Conservation (phyloP, 192 early-diverging fungal species). For the Linnemannia elongata region DNA sequence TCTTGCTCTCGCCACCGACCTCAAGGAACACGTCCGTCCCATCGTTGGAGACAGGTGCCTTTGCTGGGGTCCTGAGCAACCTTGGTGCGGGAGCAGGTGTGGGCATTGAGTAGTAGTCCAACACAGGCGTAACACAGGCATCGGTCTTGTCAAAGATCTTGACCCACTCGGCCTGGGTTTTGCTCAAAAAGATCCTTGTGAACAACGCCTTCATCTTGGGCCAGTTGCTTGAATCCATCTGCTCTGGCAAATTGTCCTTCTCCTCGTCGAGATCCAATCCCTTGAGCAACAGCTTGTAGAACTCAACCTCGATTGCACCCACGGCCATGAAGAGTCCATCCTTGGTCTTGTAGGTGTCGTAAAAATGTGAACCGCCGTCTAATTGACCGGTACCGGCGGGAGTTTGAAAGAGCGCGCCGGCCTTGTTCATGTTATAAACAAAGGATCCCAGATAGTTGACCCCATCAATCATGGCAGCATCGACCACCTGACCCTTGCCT, state of each 20-base stretch:
- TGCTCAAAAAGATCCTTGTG: slow-evolving; percentile 60
- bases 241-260: slow-evolving; percentile 55
- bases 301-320: slow-evolving; percentile 76
- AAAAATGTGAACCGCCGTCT: slow-evolving; percentile 78
- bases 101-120: slow-evolving; percentile 59
- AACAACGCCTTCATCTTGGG: slow-evolving; percentile 65
- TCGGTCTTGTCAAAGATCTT: slow-evolving; percentile 70
- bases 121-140: slow-evolving; percentile 76
- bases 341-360: slow-evolving; percentile 76
- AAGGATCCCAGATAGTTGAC: slow-evolving; percentile 72
- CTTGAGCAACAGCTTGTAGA: slow-evolving; percentile 67
- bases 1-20: slow-evolving; percentile 61
- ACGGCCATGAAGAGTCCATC: slow-evolving; percentile 75
- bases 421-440: slow-evolving; percentile 70
- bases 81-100: slow-evolving; percentile 67
- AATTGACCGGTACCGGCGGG: slow-evolving; percentile 71
- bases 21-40: slow-evolving; percentile 37
- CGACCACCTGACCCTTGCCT: slow-evolving; percentile 75
- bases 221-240: slow-evolving; percentile 69
- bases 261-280: slow-evolving; percentile 56
- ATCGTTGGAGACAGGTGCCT: slow-evolving; percentile 9
- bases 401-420: slow-evolving; percentile 62
- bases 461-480: slow-evolving; percentile 70
- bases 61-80: slow-evolving; percentile 64
- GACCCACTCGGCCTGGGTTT: slow-evolving; percentile 75